Evolutionary conservation across 768 basidiomycete species (phyloP).

Genomic region (Podaxis carcinomalis): DNA sequence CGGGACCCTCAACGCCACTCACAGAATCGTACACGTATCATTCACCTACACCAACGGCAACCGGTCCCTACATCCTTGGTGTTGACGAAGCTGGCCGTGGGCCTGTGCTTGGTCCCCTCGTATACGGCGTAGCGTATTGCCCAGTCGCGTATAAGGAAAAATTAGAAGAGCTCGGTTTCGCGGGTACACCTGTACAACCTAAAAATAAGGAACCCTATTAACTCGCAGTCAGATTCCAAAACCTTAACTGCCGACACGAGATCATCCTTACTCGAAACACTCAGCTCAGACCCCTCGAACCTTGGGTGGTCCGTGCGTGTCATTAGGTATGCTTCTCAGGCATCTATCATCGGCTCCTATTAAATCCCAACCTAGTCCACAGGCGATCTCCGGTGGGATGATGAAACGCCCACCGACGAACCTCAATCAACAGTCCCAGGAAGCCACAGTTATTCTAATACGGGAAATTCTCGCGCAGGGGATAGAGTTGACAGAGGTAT

Average conservation of each 20-base stretch:
- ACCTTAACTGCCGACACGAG: slow-evolving; percentile 73
- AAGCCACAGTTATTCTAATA: slow-evolving; percentile 88
- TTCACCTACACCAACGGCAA: slow-evolving; percentile 61
- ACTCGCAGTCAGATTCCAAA: slow-evolving; percentile 76
- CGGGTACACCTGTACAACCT: slow-evolving; percentile 47
- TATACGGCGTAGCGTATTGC: slow-evolving; percentile 95
- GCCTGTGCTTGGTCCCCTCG: slow-evolving; percentile 91
- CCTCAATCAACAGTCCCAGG: slow-evolving; percentile 82
- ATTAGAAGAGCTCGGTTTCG: slow-evolving; percentile 83
- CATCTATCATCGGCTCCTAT: not conserved
- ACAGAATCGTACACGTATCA: slow-evolving; percentile 75
- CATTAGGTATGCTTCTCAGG: slow-evolving; percentile 41
- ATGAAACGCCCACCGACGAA: slow-evolving; percentile 78
- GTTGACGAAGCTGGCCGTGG: slow-evolving; percentile 99
- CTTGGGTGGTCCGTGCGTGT: slow-evolving; percentile 83
- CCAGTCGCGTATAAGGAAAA: slow-evolving; percentile 70
- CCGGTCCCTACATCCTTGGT: slow-evolving; percentile 88
- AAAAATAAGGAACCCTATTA: not conserved
- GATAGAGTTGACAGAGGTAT: slow-evolving; percentile 74
- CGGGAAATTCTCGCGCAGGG: slow-evolving; percentile 79
- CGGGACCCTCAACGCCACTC: slow-evolving; percentile 53
- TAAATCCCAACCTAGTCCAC: slow-evolving; percentile 51
- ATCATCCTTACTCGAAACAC: slow-evolving; percentile 55
- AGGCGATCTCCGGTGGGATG: slow-evolving; percentile 91
- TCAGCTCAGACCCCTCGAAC: slow-evolving; percentile 67